Percentiles rank a stretch among this genome's conserved stretches.
phyloP scores from a whole-genome alignment of 352 stramenopile genomes.

The Globisporangium spinosum region DNA sequence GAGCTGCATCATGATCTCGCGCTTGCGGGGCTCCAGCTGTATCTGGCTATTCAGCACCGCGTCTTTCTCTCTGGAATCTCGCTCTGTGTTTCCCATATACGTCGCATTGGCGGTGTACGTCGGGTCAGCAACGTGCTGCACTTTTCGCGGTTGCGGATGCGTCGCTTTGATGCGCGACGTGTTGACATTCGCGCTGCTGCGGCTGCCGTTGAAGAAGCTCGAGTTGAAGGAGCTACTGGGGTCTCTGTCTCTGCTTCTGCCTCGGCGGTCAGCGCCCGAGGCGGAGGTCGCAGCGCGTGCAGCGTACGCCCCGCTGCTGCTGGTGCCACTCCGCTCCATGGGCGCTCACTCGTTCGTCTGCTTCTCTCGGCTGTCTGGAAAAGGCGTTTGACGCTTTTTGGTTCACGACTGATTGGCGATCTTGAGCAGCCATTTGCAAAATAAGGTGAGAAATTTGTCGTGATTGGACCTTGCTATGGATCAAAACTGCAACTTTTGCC shows the following conservation, averaged over 20 bases:
- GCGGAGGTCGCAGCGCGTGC: background rate
- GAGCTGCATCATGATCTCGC: slow-evolving; percentile 39
- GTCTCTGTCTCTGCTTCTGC: slow-evolving; percentile 5
- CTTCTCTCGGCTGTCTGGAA: background rate
- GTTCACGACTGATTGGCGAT: slow-evolving; percentile 3
- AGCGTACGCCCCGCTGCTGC: background rate
- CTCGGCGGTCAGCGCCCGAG: background rate
- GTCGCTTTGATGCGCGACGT: slow-evolving; percentile 12
- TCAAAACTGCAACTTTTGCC: background rate
- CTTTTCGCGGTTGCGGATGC: background rate
- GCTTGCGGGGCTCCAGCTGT: slow-evolving; percentile 19
- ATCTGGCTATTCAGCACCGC: background rate
- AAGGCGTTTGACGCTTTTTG: slow-evolving; percentile 1
- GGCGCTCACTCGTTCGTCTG: background rate
- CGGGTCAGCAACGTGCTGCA: background rate
- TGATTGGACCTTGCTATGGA: background rate
- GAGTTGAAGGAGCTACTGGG: slow-evolving; percentile 1
- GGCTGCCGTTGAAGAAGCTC: slow-evolving; percentile 16
- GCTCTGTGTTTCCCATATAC: background rate
- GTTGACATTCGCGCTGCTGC: slow-evolving; percentile 21
- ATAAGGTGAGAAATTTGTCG: background rate
- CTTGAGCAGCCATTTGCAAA: slow-evolving; percentile 14
- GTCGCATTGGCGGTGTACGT: background rate
- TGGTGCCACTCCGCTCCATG: background rate
- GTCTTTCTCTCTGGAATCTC: background rate